These are phyloP conservation scores for Microsporum audouinii DNA, from an alignment of 2,329 filamentous ascomycete genomes.

Conservation along the genomic window DNA sequence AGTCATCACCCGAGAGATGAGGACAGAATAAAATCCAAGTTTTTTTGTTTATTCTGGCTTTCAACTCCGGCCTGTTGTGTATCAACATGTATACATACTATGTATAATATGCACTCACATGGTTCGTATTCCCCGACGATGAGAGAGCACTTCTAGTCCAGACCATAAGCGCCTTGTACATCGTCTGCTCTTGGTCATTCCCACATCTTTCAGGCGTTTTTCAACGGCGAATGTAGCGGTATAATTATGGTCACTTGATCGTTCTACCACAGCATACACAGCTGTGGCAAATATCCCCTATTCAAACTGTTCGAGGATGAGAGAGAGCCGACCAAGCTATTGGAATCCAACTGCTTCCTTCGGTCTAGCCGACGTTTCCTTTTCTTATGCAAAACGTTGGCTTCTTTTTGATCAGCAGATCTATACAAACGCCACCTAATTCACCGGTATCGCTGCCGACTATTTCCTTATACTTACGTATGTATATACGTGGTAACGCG, in stretches of 20 bases:
- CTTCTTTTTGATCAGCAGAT: neutral
- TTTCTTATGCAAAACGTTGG: neutral
- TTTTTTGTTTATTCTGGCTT: neutral
- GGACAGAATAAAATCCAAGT: neutral
- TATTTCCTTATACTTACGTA: neutral
- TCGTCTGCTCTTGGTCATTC: neutral
- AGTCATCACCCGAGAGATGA: neutral
- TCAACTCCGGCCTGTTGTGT: neutral
- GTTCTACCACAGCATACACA: neutral
- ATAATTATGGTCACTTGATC: neutral
- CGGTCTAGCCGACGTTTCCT: neutral
- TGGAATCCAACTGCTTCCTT: neutral
- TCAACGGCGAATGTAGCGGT: neutral
- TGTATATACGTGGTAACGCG: neutral
- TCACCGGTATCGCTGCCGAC: neutral
- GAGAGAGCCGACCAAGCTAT: neutral
- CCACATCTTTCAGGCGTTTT: neutral
- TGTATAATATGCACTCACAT: slow-evolving; percentile 2
- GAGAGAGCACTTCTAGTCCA: neutral
- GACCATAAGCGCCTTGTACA: neutral
- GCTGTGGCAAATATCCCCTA: slow-evolving; percentile 1
- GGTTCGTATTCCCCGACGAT: neutral
- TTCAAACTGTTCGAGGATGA: neutral
- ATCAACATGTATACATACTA: neutral
- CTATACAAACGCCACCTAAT: neutral